Base-by-base conservation (phyloP, 768 basidiomycete genomes). In the Collybiopsis confluens region DNA sequence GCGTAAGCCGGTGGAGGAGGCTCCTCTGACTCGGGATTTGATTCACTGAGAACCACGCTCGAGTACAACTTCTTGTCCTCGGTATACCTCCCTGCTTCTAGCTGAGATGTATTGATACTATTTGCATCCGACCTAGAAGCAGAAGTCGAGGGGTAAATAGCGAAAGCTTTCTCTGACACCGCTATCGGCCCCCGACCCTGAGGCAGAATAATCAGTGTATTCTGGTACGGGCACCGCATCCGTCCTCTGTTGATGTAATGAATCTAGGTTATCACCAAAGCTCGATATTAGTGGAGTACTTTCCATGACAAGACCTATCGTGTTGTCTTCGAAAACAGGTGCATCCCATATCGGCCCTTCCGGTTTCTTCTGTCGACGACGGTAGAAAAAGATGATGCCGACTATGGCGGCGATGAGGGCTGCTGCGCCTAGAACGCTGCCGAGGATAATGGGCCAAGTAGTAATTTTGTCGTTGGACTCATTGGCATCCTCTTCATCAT, bases 291-390 rank as follows among this genome's bases (percentile, higher is more conserved):
- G 28, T 4, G 45, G 45, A 20, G 27, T 18, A 30, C 11, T 33
- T 46, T 46, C 45, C 9, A 30, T 9, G 4, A 28, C 27, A n/a
- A 20, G 45, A 20, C 27, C 10, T 40, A n/a, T 16, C 6, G 38
- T n/a, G 21, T 48, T 38, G n/a, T n/a, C n/a, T 2, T 37, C 47
- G 8, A 48, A 35, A 11, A 48, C 20, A 48, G 47, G 47, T 24
- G 18, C 20, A 28, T 48, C 47, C 47, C 47, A 48, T 37, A 38
- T 48, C 47, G 47, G 47, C 35, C 35, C 38, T 20, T 40, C 4
- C n/a, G 4, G 21, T 13, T 35, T 36, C 47, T 48, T 37, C 23
- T 37, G 35, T 26, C 35, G 47, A 37, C 30, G 24, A 48, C 35
- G 47, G 26, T 24, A 37, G 3, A 16, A 8, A 15, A 37, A 36